A percentile compares a stretch with the other conserved stretches of the same genome.
Evolutionary conservation across 2,329 filamentous ascomycete genomes (phyloP).

Genomic region (Fragosphaeria purpurea): DNA sequence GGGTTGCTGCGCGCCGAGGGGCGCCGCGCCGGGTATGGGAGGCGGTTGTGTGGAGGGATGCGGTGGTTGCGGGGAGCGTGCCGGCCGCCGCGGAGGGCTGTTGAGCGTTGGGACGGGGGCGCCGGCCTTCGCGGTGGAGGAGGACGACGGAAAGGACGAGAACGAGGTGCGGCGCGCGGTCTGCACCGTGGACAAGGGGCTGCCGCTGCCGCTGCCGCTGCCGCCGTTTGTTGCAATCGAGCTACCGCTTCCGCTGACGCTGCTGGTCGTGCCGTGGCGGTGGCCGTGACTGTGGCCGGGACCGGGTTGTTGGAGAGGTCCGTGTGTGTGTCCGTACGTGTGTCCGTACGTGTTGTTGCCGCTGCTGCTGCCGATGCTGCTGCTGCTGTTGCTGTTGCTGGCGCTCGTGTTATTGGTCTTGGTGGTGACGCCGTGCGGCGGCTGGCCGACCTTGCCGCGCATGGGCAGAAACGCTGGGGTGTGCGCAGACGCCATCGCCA

Average conservation of each 20-base stretch:
- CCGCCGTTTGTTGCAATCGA: constrained; percentile 15
- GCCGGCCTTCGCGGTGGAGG: constrained; percentile 47
- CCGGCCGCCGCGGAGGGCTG: constrained; percentile 33
- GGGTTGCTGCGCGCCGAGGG: constrained; percentile 12
- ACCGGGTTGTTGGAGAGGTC: neutral
- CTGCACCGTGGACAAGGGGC: constrained; percentile 15
- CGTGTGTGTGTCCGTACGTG: neutral
- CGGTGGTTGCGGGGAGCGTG: constrained; percentile 44
- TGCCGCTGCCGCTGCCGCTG: constrained; percentile 12
- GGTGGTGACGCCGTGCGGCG: neutral
- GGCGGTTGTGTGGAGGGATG: constrained; percentile 30
- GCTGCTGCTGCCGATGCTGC: neutral
- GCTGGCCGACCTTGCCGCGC: neutral
- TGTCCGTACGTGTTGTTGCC: constrained; percentile 11
- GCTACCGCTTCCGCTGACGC: constrained; percentile 27
- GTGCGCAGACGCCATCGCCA: constrained; percentile 4
- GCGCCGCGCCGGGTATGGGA: constrained; percentile 39
- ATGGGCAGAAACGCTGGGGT: neutral
- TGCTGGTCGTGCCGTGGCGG: constrained; percentile 10
- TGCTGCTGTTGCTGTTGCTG: constrained; percentile 12
- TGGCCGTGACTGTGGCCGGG: neutral
- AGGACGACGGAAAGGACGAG: constrained; percentile 48
- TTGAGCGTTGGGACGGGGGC: constrained; percentile 36
- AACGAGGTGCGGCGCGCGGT: constrained; percentile 47
- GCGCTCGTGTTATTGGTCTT: too few relatives aligned